Evolutionary conservation across 306 rosid genomes (phyloP).

Genomic region (Luffa acutangula): DNA sequence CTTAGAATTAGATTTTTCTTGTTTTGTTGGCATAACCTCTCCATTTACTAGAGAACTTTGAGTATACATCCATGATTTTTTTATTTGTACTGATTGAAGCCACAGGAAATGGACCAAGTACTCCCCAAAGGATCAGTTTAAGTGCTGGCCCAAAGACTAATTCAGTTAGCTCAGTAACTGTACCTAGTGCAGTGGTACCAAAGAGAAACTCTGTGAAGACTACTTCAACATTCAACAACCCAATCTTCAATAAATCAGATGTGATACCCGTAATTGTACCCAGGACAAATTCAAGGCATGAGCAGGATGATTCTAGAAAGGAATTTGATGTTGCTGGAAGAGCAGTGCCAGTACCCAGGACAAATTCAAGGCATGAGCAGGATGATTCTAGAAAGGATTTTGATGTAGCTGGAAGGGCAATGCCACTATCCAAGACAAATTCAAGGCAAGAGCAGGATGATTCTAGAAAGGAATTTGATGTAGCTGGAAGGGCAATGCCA

Average conservation of each 20-base stretch:
- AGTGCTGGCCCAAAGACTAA: conserved; percentile 52
- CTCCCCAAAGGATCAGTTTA: conserved; percentile 71
- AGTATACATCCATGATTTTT: conserved; percentile 8
- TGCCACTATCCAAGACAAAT: conserved; percentile 61
- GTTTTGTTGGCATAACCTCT: neutral
- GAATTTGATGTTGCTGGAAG: conserved; percentile 62
- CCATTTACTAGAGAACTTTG: neutral
- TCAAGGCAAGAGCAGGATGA: conserved; percentile 57
- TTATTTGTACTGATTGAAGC: conserved; percentile 44
- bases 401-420: conserved; percentile 52
- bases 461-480: conserved; percentile 60
- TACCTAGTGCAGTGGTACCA: conserved; percentile 41
- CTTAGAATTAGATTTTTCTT: conserved; percentile 8
- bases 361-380: conserved; percentile 51
- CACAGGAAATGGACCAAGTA: conserved; percentile 76
- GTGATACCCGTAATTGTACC: conserved; percentile 87
- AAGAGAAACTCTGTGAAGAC: conserved; percentile 58
- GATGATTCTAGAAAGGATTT: conserved; percentile 73
- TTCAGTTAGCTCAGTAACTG: conserved; percentile 50
- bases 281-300: conserved; percentile 59
- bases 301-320: conserved; percentile 67
- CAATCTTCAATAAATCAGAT: conserved; percentile 56
- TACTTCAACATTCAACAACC: conserved; percentile 39
- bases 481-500: conserved; percentile 50
- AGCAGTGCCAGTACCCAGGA: conserved; percentile 58